Evolutionary conservation across 805 yeast genomes (phyloP).

Genomic region (Peterozyma xylosa): DNA sequence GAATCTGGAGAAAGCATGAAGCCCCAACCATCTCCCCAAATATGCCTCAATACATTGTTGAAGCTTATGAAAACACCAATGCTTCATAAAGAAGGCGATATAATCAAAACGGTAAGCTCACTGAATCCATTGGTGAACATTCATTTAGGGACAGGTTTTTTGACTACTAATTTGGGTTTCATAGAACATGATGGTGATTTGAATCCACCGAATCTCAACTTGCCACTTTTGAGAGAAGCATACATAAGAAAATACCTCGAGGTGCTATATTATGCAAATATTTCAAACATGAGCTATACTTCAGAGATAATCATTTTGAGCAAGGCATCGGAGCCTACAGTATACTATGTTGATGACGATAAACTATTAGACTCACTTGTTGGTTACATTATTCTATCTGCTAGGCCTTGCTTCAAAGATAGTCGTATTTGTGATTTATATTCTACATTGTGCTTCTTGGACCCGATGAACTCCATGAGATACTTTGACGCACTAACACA

Average conservation of each 20-base stretch:
- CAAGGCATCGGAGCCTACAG: neutral
- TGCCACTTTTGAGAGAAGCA: constrained; percentile 33
- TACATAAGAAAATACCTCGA: constrained; percentile 50
- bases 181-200: constrained; percentile 18
- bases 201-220: constrained; percentile 34
- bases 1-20: constrained; percentile 9
- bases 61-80: constrained; percentile 67
- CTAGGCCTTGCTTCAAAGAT: constrained; percentile 41
- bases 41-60: constrained; percentile 53
- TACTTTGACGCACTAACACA: constrained; percentile 52
- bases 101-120: constrained; percentile 47
- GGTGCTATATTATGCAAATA: constrained; percentile 15
- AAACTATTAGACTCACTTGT: constrained; percentile 10
- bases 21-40: constrained; percentile 40
- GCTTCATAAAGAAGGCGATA: constrained; percentile 30
- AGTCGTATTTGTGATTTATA: constrained; percentile 39
- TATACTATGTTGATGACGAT: constrained; percentile 1
- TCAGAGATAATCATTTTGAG: neutral
- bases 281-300: neutral
- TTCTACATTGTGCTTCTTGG: constrained; percentile 29
- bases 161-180: constrained; percentile 42
- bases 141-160: constrained; percentile 46
- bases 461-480: constrained; percentile 35
- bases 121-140: constrained; percentile 45
- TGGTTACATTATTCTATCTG: constrained; percentile 35